A percentile compares a stretch with the other conserved stretches of the same genome.
Evolutionary conservation across 129 eudicot genomes (phyloP).

Genomic region (Sambucus nigra): DNA sequence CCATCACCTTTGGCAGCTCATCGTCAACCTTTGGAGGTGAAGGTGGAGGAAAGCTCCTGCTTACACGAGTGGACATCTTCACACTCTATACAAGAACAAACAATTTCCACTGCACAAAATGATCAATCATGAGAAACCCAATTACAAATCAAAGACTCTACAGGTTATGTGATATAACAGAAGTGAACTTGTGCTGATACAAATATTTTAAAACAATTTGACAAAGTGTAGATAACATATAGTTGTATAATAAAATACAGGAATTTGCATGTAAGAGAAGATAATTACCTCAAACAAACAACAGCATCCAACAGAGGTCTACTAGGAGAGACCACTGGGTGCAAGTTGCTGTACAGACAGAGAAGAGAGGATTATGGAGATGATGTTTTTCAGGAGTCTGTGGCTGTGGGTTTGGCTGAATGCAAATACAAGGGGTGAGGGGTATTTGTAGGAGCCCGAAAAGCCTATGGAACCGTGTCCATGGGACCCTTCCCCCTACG

Average conservation of each 20-base stretch:
- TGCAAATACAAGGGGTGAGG: conserved; percentile 20
- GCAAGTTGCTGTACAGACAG: conserved; percentile 11
- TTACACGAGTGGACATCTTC: conserved; percentile 12
- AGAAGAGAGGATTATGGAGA: conserved; percentile 5
- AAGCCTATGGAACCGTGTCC: conserved; percentile 7
- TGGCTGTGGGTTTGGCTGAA: conserved; percentile 15
- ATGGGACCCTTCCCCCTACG: conserved; percentile 27
- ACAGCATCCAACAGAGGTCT: conserved; percentile 16
- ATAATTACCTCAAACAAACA: conserved; percentile 28
- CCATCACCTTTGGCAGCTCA: conserved; percentile 8
- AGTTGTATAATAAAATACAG: too few species aligned
- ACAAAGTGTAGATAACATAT: too few species aligned
- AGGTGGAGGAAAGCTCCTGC: conserved; percentile 8
- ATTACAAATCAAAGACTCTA: conserved; percentile 9
- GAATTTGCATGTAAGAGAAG: too few species aligned
- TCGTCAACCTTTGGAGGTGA: conserved; percentile 6
- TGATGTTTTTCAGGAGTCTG: conserved; percentile 1
- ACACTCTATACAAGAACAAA: background rate
- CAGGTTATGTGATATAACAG: background rate
- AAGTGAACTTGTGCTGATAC: too few species aligned
- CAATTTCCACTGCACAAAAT: conserved; percentile 16
- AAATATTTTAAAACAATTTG: too few species aligned
- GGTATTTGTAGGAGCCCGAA: conserved; percentile 36
- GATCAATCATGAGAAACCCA: background rate
- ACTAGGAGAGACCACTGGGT: conserved; percentile 2